These are phyloP conservation scores for Acanthamoeba culbertsoni DNA, from an alignment of 208 protist species.

Conservation along the genomic window DNA sequence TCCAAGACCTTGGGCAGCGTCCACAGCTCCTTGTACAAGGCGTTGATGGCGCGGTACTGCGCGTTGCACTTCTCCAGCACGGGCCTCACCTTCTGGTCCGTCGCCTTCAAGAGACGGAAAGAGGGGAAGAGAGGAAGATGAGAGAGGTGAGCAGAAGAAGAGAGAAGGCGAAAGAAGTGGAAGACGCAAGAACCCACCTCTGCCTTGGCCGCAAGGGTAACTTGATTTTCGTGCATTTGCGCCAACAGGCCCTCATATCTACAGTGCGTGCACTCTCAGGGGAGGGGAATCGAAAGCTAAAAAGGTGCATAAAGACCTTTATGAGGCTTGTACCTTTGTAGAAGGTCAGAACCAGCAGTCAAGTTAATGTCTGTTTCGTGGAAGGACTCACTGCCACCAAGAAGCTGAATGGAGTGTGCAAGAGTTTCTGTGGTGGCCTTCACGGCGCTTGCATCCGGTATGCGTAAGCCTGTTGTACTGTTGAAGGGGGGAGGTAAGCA, in stretches of 20 bases:
- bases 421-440: constrained; percentile 10
- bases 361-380: constrained; percentile 14
- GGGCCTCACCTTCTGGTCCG: background rate
- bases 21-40: constrained; percentile 51
- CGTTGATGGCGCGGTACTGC: constrained; percentile 42
- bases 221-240: constrained; percentile 31
- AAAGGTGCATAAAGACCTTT: background rate
- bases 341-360: background rate
- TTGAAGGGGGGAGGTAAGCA: background rate
- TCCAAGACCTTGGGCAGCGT: constrained; percentile 28
- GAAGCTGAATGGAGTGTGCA: background rate
- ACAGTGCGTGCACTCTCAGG: background rate
- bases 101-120: background rate
- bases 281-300: background rate
- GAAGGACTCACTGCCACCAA: background rate
- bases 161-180: background rate
- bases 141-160: background rate
- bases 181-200: background rate
- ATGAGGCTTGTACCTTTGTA: background rate
- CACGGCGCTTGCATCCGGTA: background rate
- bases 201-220: constrained; percentile 1
- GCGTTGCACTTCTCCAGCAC: constrained; percentile 25
- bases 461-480: background rate
- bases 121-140: background rate
- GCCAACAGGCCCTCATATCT: constrained; percentile 18